Base-by-base conservation (phyloP, 106 monocot species). In the Cymbidium sinense region DNA sequence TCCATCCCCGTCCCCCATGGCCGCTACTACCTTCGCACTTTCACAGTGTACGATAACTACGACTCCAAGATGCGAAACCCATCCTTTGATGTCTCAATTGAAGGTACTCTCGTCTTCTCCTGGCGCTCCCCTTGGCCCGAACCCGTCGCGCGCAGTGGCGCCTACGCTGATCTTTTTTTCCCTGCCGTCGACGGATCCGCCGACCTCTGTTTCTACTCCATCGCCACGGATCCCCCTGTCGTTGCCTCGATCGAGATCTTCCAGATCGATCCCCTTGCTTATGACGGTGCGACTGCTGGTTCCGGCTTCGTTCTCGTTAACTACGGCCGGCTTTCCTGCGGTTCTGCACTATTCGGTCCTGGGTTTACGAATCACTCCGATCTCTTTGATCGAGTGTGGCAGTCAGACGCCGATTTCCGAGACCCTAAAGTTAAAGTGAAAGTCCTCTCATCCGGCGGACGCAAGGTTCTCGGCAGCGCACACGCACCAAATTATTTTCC, bases 21-120 rank as follows among this genome's bases (percentile, higher is more conserved):
- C 54, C 88, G 98, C 54, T 98, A 89, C 86, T 94, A 98, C 86
- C 50, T 98, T 37, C 98, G 98, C 55, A 73, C 86, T 61, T 98
- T 98, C 87, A 92, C 92, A n/a, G 84, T 94, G 43, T 98, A 98
- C 84, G 98, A 94, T 81, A 98, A 98, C 83, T 98, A 98, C 84
- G 94, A 98, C 83, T 72, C 86, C 75, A 87, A 89, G 76, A 73
- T 87, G 55, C 86, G 80, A 43, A 33, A 94, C 27, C 98, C 98
- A 7, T 85, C 84, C 84, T 98, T 90, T 83, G 98, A 98, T 72
- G 94, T 98, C 77, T 88, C 98, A 43, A 75, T 94, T 18, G 94
- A 86, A 79, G 86, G 84, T 69, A 94, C 94, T 23, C 82, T 90
- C 75, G 91, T 90, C 55, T 94, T 92, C 87, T 82, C 83, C 84